These are phyloP conservation scores for Gymnopus androsaceus DNA, from an alignment of 1,284 basidiomycete genomes.

Conservation along the genomic window DNA sequence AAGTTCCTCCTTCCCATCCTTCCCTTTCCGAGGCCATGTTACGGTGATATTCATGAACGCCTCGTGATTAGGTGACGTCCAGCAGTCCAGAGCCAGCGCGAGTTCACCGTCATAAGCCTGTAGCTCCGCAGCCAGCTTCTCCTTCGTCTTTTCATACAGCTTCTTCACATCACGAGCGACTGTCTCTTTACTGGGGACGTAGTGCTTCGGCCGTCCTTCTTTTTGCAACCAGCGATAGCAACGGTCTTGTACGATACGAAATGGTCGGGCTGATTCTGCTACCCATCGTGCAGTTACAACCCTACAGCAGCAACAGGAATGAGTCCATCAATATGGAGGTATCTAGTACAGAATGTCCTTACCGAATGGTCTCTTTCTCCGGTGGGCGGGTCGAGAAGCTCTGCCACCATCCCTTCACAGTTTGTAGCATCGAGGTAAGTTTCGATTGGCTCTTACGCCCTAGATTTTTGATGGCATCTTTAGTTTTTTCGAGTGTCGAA, in stretches of 20 bases:
- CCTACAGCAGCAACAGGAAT: background rate
- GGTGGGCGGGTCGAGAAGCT: background rate
- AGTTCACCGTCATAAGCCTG: background rate
- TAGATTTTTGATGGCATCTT: background rate
- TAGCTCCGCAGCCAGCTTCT: background rate
- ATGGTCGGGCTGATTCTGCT: conserved; percentile 17
- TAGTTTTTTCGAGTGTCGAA: background rate
- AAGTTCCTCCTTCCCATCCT: background rate
- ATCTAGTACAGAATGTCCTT: background rate
- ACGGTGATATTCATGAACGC: background rate
- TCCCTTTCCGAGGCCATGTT: background rate
- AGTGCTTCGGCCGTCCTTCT: conserved; percentile 20
- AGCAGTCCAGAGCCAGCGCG: background rate
- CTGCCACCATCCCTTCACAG: background rate
- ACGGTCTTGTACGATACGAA: conserved; percentile 19
- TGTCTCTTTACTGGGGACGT: conserved; percentile 18
- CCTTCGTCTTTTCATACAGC: background rate
- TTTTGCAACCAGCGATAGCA: conserved; percentile 19
- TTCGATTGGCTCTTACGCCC: background rate
- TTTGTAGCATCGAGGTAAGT: background rate
- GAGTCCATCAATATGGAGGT: background rate
- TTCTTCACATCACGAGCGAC: conserved; percentile 17
- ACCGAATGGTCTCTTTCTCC: background rate
- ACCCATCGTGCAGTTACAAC: conserved; percentile 15
- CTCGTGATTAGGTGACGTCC: background rate